phyloP scores from a whole-genome alignment of 345 rosid genomes.

The Populus davidiana region DNA sequence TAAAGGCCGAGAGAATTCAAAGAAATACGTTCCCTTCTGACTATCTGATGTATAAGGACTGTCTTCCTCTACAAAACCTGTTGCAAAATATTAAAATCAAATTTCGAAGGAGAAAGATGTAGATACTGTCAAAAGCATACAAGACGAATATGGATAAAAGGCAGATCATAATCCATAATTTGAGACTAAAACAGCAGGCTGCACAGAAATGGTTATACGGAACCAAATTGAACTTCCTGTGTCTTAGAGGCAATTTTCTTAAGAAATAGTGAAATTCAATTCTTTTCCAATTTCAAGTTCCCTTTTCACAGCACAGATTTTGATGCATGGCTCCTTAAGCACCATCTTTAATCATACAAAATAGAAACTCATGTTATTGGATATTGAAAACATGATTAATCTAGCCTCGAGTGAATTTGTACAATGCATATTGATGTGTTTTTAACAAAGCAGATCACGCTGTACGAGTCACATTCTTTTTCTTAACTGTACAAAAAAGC shows the following conservation, averaged over 20 bases:
- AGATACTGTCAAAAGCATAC: background rate
- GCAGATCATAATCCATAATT: background rate
- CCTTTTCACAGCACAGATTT: background rate
- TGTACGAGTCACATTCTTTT: background rate
- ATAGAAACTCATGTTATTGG: background rate
- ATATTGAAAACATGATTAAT: background rate
- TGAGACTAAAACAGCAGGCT: background rate
- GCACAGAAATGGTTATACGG: background rate
- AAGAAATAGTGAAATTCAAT: background rate
- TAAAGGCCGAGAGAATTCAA: constrained; percentile 89
- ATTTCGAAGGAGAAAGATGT: background rate
- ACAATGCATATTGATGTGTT: background rate
- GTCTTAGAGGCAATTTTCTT: background rate
- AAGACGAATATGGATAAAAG: background rate
- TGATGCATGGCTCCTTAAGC: background rate
- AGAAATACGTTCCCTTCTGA: constrained; percentile 71
- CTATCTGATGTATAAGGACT: constrained; percentile 73
- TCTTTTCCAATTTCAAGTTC: background rate
- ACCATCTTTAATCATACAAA: background rate
- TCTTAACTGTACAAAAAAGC: background rate
- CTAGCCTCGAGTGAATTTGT: background rate
- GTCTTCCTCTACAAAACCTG: constrained; percentile 85
- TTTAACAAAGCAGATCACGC: background rate
- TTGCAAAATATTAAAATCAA: background rate
- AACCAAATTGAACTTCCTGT: constrained; percentile 5